Evolutionary conservation across 2,329 filamentous ascomycete genomes (phyloP).

Genomic region (Claviceps capensis): DNA sequence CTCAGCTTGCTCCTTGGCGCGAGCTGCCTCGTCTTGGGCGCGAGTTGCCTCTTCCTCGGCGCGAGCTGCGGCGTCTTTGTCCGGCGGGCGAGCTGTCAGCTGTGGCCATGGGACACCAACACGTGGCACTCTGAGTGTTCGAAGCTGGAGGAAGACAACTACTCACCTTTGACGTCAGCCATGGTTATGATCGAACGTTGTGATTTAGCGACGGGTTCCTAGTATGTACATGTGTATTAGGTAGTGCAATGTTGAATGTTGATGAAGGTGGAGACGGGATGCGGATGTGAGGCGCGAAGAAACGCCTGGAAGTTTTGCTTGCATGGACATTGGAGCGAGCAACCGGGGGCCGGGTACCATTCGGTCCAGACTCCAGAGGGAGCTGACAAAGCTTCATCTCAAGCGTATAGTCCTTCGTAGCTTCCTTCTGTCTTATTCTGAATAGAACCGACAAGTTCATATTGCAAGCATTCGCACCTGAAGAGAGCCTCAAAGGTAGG

Average conservation of each 20-base stretch:
- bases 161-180: constrained; percentile 4
- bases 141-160: background rate
- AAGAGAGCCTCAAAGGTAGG: too few relatives aligned
- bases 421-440: background rate
- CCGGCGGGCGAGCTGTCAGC: constrained; percentile 13
- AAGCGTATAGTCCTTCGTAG: background rate
- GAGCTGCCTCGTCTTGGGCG: constrained; percentile 43
- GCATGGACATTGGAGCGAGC: background rate
- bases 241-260: background rate
- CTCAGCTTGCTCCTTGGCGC: constrained; percentile 67
- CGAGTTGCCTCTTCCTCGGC: constrained; percentile 55
- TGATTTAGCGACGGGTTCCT: background rate
- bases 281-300: background rate
- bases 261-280: background rate
- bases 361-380: background rate
- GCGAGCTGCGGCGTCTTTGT: constrained; percentile 42
- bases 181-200: background rate
- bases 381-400: background rate
- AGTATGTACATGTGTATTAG: too few relatives aligned
- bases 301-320: background rate
- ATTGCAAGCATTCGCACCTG: too few relatives aligned
- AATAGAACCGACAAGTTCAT: background rate
- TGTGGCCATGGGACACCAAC: background rate
- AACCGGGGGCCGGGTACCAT: background rate
- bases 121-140: background rate